Evolutionary conservation across 1,284 basidiomycete species (phyloP).

Genomic region (Irpex rosettiformis): DNA sequence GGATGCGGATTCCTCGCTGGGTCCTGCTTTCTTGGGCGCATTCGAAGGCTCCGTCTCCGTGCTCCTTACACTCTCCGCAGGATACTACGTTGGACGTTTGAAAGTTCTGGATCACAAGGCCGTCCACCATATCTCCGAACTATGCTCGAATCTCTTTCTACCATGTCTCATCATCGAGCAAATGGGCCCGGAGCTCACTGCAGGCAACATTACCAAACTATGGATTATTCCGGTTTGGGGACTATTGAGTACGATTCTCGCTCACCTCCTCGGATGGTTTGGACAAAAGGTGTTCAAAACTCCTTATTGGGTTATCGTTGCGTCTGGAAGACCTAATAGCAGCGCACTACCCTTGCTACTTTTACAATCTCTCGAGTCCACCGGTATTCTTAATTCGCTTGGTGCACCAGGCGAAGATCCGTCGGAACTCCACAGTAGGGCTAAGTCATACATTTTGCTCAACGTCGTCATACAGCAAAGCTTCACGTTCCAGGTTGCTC

Average conservation of each 20-base stretch:
- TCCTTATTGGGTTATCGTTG: slow-evolving; percentile 30
- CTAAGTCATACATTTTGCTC: slow-evolving; percentile 28
- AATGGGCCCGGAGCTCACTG: slow-evolving; percentile 31
- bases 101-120: slow-evolving; percentile 23
- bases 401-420: slow-evolving; percentile 18
- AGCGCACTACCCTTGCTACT: slow-evolving; percentile 31
- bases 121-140: slow-evolving; percentile 25
- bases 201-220: slow-evolving; percentile 17
- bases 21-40: slow-evolving; percentile 26
- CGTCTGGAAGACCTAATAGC: slow-evolving; percentile 30
- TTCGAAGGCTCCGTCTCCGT: slow-evolving; percentile 29
- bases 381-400: slow-evolving; percentile 26
- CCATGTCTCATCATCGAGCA: slow-evolving; percentile 31
- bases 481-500: slow-evolving; percentile 30
- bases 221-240: slow-evolving; percentile 34
- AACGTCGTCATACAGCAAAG: slow-evolving; percentile 31
- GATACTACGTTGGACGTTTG: slow-evolving; percentile 23
- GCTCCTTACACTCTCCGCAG: slow-evolving; percentile 28
- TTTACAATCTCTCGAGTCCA: slow-evolving; percentile 25
- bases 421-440: slow-evolving; percentile 22
- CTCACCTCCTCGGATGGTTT: slow-evolving; percentile 26
- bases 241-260: slow-evolving; percentile 24
- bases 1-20: slow-evolving; percentile 15
- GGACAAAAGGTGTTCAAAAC: slow-evolving; percentile 23
- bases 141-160: slow-evolving; percentile 30